A percentile compares a stretch with the other conserved stretches of the same genome.
These are phyloP conservation scores for Xanthoceras sorbifolium DNA, from an alignment of 345 rosid genomes.

Conservation along the genomic window DNA sequence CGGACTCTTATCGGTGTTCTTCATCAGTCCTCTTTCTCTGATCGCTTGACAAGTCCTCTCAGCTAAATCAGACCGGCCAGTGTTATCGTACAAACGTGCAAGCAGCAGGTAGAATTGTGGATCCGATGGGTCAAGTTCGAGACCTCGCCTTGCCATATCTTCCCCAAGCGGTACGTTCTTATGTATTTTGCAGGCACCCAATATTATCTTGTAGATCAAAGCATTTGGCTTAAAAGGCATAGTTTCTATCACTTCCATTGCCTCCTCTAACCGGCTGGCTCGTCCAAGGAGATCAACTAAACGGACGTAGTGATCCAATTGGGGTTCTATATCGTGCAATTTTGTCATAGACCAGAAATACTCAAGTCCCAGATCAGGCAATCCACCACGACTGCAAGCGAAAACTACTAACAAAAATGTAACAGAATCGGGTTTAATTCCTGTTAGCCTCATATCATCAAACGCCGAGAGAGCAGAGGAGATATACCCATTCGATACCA, in stretches of 20 bases:
- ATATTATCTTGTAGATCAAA: slow-evolving; percentile 52
- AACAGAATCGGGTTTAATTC: slow-evolving; percentile 53
- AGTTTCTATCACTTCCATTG: slow-evolving; percentile 41
- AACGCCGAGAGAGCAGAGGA: slow-evolving; percentile 62
- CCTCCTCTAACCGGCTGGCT: slow-evolving; percentile 65
- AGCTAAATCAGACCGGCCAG: slow-evolving; percentile 43
- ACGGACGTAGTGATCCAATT: slow-evolving; percentile 52
- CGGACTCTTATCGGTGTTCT: slow-evolving; percentile 27
- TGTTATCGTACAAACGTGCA: slow-evolving; percentile 50
- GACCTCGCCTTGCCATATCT: slow-evolving; percentile 66
- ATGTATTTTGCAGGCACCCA: slow-evolving; percentile 55
- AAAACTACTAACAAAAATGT: slow-evolving; percentile 52
- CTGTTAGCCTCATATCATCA: slow-evolving; percentile 67
- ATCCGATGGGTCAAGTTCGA: slow-evolving; percentile 52
- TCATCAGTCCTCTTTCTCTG: slow-evolving; percentile 33
- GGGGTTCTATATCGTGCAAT: slow-evolving; percentile 43
- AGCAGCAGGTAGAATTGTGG: slow-evolving; percentile 52
- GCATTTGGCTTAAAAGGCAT: slow-evolving; percentile 53
- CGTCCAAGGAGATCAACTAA: slow-evolving; percentile 57
- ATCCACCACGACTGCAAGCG: slow-evolving; percentile 55
- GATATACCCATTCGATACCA: slow-evolving; percentile 51
- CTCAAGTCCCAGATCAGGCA: slow-evolving; percentile 55
- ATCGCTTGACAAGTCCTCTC: slow-evolving; percentile 41
- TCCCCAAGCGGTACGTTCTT: slow-evolving; percentile 58
- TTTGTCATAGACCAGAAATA: slow-evolving; percentile 51